Conservation (phyloP, 2,329 filamentous ascomycete genomes). For the Fusarium floridanum region DNA sequence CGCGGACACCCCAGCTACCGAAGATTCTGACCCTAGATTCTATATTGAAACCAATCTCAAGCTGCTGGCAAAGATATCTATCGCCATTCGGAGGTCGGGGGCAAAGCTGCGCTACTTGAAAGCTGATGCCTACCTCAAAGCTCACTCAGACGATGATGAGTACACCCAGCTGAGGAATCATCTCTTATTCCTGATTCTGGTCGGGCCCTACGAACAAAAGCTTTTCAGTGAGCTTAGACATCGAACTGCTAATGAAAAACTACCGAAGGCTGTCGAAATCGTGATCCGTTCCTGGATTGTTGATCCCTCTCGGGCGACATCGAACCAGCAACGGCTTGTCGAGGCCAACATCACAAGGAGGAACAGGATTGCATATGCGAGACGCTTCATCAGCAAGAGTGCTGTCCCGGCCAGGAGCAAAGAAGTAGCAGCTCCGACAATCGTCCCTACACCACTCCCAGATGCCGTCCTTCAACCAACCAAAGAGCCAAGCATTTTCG, state of each 20-base stretch:
- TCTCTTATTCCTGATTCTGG: not conserved
- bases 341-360: not conserved
- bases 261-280: not conserved
- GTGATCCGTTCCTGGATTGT: not conserved
- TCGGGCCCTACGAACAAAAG: not conserved
- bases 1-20: not conserved
- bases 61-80: not conserved
- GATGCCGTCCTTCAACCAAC: not conserved
- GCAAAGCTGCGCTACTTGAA: not conserved
- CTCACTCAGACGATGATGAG: not conserved
- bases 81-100: not conserved
- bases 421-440: not conserved
- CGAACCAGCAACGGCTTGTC: not conserved
- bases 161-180: not conserved
- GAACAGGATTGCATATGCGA: not conserved
- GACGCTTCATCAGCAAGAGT: not conserved
- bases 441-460: not conserved
- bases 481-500: not conserved
- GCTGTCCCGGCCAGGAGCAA: not conserved
- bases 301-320: not conserved
- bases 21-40: not conserved
- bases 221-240: not conserved
- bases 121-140: not conserved
- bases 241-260: not conserved
- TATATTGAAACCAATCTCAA: not conserved